These are phyloP conservation scores for Trichomonas gallinae DNA, from an alignment of 208 protist genomes.

Conservation along the genomic window DNA sequence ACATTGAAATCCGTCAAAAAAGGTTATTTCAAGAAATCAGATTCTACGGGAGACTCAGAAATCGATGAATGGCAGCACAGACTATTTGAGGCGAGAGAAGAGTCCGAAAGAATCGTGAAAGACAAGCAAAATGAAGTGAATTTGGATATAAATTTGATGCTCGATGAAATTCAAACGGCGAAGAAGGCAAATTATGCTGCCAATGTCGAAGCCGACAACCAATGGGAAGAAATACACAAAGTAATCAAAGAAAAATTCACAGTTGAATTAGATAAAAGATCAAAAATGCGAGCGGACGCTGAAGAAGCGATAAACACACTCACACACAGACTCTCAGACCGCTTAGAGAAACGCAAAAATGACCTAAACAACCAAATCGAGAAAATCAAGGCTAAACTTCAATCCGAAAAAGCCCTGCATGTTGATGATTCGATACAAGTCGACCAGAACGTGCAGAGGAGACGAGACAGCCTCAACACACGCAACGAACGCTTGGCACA, in stretches of 20 bases:
- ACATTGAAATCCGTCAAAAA: not conserved
- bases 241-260: not conserved
- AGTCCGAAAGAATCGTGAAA: not conserved
- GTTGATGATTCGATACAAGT: not conserved
- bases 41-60: not conserved
- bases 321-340: not conserved
- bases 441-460: not conserved
- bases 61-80: not conserved
- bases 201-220: not conserved
- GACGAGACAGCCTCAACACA: not conserved
- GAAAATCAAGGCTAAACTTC: not conserved
- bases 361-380: not conserved
- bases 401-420: not conserved
- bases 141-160: not conserved
- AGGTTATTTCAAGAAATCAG: not conserved
- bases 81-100: not conserved
- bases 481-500: not conserved
- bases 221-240: not conserved
- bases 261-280: not conserved
- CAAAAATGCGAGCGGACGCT: not conserved
- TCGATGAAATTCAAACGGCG: not conserved
- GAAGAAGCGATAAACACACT: not conserved
- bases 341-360: not conserved
- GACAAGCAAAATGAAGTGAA: not conserved
- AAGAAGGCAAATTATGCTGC: not conserved